Base-by-base conservation (phyloP, 148 eudicot genomes). In the Hydrangea macrophylla region DNA sequence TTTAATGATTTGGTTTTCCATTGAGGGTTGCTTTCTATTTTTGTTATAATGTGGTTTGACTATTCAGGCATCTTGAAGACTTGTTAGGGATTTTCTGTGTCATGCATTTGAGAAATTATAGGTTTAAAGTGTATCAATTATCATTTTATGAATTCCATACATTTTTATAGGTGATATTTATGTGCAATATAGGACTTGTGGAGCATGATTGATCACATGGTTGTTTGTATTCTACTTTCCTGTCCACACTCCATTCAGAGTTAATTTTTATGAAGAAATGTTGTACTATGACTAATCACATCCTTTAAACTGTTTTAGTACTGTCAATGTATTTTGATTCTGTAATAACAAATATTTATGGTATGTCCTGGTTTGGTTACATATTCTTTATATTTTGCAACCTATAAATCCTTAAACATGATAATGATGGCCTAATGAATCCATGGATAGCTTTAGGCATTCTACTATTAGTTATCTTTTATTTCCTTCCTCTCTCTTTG, bases 111-210 rank as follows among this genome's bases (percentile, higher is more conserved):
- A 15, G 31, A 37, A 39, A 20, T 13, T 28, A 6, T 31, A 25
- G 22, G 33, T 33, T 7, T 7, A 37, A 61, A 39, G 39, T n/a
- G 39, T 28, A 71, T 30, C 23, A 63, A 17, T 70, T 51, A 23
- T 71, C 54, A 1, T 54, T 54, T 55, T 55, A 20, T 15, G 27
- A n/a, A n/a, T n/a, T n/a, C n/a, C n/a, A n/a, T n/a, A n/a, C n/a
- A n/a, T n/a, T n/a, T n/a, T n/a, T n/a, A n/a, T n/a, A n/a, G n/a
- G n/a, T n/a, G n/a, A n/a, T n/a, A n/a, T n/a, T n/a, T n/a, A n/a
- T n/a, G n/a, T 42, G 18, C 48, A 12, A 18, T 42, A 4, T 42
- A 42, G 17, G n/a, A n/a, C n/a, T n/a, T n/a, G 11, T 42, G 48
- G 48, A 42, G 17, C 17, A 42, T 18, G 17, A 6, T 11, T 42